phyloP scores from a whole-genome alignment of 495 filamentous ascomycete genomes.

The Neurospora tetrasperma region DNA sequence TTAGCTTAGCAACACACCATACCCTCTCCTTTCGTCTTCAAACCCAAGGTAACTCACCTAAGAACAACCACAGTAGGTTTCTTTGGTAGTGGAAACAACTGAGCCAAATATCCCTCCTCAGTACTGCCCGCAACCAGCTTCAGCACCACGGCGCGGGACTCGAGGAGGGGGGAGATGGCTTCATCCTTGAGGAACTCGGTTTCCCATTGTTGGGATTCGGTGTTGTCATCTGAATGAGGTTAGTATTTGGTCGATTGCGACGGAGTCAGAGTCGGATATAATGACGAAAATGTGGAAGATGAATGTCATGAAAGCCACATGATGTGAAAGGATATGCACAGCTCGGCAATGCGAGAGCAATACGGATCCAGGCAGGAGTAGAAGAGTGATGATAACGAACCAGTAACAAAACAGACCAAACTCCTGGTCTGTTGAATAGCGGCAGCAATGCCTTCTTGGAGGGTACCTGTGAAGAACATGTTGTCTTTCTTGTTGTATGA shows the following conservation, averaged over 20 bases:
- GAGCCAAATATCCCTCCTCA: slow-evolving; percentile 70
- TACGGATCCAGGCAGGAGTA: neutral
- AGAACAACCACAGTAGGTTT: slow-evolving; percentile 73
- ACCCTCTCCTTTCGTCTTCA: neutral
- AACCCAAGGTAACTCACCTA: slow-evolving; percentile 35
- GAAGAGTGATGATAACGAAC: slow-evolving; percentile 16
- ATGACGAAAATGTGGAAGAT: neutral
- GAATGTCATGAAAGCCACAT: neutral
- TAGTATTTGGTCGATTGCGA: neutral
- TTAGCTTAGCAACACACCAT: neutral
- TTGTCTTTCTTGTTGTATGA: slow-evolving; percentile 5
- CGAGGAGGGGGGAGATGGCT: slow-evolving; percentile 39
- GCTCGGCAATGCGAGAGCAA: neutral
- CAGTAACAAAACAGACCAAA: slow-evolving; percentile 41
- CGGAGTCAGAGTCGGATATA: neutral
- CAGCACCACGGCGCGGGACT: slow-evolving; percentile 52
- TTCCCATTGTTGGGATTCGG: slow-evolving; percentile 67
- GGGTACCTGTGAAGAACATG: slow-evolving; percentile 71
- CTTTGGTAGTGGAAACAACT: slow-evolving; percentile 64
- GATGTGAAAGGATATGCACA: neutral
- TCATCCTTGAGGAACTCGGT: slow-evolving; percentile 55
- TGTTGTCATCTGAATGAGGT: slow-evolving; percentile 41
- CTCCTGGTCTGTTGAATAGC: slow-evolving; percentile 53
- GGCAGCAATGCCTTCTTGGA: slow-evolving; percentile 66
- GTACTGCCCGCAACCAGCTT: slow-evolving; percentile 57